phyloP scores from a whole-genome alignment of 2,329 filamentous ascomycete species.

The Colletotrichum cereale region DNA sequence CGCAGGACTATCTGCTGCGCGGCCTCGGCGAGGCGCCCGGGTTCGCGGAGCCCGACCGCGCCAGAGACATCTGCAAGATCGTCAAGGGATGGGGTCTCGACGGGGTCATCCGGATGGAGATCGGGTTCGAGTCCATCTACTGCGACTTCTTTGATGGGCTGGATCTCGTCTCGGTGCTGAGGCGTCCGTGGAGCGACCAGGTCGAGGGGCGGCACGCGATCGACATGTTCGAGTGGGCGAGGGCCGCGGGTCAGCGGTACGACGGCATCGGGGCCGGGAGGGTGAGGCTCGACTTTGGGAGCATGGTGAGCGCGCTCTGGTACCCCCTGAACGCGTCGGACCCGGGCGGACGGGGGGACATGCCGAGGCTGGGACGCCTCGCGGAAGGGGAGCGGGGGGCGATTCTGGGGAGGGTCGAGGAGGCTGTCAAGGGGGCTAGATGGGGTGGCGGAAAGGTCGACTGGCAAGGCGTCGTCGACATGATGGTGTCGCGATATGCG shows the following conservation, averaged over 20 bases:
- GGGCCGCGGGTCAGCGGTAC: slow-evolving; percentile 59
- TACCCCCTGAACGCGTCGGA: slow-evolving; percentile 64
- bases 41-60: slow-evolving; percentile 62
- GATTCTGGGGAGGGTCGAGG: slow-evolving; percentile 58
- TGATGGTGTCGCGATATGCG: slow-evolving; percentile 73
- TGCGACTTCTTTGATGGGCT: slow-evolving; percentile 69
- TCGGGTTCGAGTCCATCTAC: slow-evolving; percentile 78
- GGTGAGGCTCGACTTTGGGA: slow-evolving; percentile 60
- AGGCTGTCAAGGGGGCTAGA: slow-evolving; percentile 52
- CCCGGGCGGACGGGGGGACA: slow-evolving; percentile 48
- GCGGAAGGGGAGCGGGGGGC: slow-evolving; percentile 47
- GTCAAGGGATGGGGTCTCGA: slow-evolving; percentile 69
- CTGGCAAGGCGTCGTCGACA: slow-evolving; percentile 77
- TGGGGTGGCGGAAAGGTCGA: slow-evolving; percentile 54
- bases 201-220: slow-evolving; percentile 45
- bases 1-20: slow-evolving; percentile 73
- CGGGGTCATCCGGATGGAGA: slow-evolving; percentile 75
- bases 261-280: slow-evolving; percentile 58
- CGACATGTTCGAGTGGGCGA: slow-evolving; percentile 53
- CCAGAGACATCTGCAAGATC: slow-evolving; percentile 67
- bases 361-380: slow-evolving; percentile 50
- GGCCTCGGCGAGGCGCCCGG: slow-evolving; percentile 47
- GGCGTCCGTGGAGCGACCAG: slow-evolving; percentile 45
- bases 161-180: slow-evolving; percentile 50
- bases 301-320: slow-evolving; percentile 64